Evolutionary conservation across 176 grass and related monocot species (phyloP).

Genomic region (Ensete ventricosum): DNA sequence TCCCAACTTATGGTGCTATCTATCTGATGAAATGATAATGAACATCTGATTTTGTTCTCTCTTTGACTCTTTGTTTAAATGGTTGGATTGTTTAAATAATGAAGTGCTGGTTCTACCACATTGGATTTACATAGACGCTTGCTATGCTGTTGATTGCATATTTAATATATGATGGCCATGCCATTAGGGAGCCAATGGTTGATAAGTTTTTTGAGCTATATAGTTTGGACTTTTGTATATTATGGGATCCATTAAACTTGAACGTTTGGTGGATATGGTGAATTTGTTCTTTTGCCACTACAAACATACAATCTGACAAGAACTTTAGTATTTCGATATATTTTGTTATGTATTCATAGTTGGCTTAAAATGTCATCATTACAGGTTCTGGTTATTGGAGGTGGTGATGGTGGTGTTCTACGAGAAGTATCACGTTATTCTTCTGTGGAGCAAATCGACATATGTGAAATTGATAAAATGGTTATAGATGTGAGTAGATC

Average conservation of each 20-base stretch:
- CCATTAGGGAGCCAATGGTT: not conserved
- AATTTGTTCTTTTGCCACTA: no score
- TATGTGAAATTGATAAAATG: slow-evolving; percentile 98
- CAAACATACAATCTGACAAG: not conserved
- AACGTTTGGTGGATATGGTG: no score
- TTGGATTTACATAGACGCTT: not conserved
- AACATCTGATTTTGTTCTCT: not conserved
- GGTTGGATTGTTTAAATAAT: not conserved
- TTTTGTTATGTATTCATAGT: not conserved
- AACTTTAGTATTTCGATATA: not conserved
- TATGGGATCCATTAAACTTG: no score
- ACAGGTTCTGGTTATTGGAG: slow-evolving; percentile 88
- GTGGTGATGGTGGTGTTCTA: slow-evolving; percentile 85
- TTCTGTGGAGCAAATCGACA: slow-evolving; percentile 85
- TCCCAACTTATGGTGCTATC: not conserved
- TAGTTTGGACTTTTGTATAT: no score
- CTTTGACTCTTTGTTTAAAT: not conserved
- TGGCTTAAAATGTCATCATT: slow-evolving; percentile 17
- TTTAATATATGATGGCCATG: not conserved
- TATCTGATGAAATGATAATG: not conserved
- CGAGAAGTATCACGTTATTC: slow-evolving; percentile 83
- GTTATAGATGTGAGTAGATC: slow-evolving; percentile 72
- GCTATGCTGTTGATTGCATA: not conserved
- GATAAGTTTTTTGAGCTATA: not conserved
- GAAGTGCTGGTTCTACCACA: not conserved